These are phyloP conservation scores for Xerocomellus intermedius DNA, from an alignment of 768 basidiomycete species.

Conservation along the genomic window DNA sequence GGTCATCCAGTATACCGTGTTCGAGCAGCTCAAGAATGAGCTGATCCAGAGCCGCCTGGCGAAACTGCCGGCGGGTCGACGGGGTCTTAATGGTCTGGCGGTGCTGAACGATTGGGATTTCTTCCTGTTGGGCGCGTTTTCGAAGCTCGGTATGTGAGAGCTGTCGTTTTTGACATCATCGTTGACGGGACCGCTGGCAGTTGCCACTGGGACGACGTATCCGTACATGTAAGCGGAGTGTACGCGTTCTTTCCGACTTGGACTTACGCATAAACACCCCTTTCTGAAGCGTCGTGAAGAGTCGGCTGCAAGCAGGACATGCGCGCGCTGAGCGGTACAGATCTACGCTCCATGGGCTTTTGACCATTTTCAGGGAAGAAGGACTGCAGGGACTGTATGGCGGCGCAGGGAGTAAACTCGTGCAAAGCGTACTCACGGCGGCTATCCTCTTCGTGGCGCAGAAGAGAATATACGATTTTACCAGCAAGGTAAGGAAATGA, in stretches of 20 bases:
- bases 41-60: slow-evolving; percentile 62
- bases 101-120: slow-evolving; percentile 82
- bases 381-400: slow-evolving; percentile 83
- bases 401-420: slow-evolving; percentile 82
- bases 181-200: slow-evolving; percentile 24
- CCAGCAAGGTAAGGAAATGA: slow-evolving; percentile 42
- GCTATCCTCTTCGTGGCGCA: slow-evolving; percentile 93
- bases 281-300: slow-evolving; percentile 60
- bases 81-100: slow-evolving; percentile 42
- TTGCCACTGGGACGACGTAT: slow-evolving; percentile 61
- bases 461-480: slow-evolving; percentile 74
- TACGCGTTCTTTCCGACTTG: background rate
- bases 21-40: slow-evolving; percentile 92
- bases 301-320: slow-evolving; percentile 74
- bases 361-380: slow-evolving; percentile 75
- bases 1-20: slow-evolving; percentile 88
- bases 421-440: slow-evolving; percentile 90
- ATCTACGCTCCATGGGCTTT: slow-evolving; percentile 74
- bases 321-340: slow-evolving; percentile 66
- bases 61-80: slow-evolving; percentile 48
- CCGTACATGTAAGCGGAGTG: slow-evolving; percentile 60
- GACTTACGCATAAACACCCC: background rate
- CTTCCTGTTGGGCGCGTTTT: slow-evolving; percentile 91
- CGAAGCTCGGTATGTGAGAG: slow-evolving; percentile 68
- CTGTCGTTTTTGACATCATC: background rate